These are phyloP conservation scores for Neckera pumila DNA, from an alignment of 225 moss, liverwort and hornwort species.

Conservation along the genomic window DNA sequence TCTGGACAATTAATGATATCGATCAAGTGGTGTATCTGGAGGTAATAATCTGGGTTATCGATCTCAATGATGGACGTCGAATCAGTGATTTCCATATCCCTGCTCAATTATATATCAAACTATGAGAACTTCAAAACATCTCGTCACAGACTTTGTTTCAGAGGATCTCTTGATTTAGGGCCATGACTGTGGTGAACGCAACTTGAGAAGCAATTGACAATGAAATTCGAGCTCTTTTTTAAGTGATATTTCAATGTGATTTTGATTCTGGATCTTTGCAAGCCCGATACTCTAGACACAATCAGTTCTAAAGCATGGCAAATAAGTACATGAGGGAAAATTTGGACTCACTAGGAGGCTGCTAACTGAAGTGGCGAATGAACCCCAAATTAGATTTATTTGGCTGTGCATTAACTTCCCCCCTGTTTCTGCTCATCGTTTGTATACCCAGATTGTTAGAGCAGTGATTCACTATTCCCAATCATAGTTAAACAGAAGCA, in stretches of 20 bases:
- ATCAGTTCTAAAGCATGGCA: neutral
- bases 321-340: too few species aligned
- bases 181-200: neutral
- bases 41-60: neutral
- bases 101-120: neutral
- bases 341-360: too few species aligned
- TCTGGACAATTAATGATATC: neutral
- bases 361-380: too few species aligned
- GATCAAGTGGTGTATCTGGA: neutral
- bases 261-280: neutral
- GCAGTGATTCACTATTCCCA: too few species aligned
- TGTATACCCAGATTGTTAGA: too few species aligned
- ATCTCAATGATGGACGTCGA: neutral
- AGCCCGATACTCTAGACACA: neutral
- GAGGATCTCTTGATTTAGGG: neutral
- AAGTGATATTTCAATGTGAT: too few species aligned
- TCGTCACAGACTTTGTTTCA: neutral
- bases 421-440: too few species aligned
- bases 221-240: neutral
- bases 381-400: too few species aligned
- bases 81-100: neutral
- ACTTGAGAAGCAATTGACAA: neutral
- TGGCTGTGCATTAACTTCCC: too few species aligned
- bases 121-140: neutral
- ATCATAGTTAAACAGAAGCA: too few species aligned